Percentiles rank a stretch among this genome's conserved stretches.
Conservation (phyloP, 352 stramenopile genomes). For the Pythium folliculosum region DNA sequence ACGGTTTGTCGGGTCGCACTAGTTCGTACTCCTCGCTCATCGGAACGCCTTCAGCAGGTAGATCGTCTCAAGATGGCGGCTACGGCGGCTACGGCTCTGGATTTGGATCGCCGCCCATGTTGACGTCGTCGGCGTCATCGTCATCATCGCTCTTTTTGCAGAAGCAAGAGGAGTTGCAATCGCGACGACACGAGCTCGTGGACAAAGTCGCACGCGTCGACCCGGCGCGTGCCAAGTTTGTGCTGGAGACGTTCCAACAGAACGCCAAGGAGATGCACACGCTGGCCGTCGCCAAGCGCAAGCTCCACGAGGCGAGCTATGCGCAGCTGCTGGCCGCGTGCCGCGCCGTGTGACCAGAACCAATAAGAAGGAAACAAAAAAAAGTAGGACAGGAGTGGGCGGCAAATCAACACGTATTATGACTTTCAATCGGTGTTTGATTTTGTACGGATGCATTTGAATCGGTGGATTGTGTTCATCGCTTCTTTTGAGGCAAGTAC, state of each 20-base stretch:
- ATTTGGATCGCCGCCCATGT: slow-evolving; percentile 17
- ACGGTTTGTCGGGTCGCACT: slow-evolving; percentile 4
- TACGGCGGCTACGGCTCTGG: neutral
- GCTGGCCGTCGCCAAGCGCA: slow-evolving; percentile 64
- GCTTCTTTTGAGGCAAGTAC: slow-evolving; percentile 39
- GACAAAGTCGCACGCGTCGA: slow-evolving; percentile 65
- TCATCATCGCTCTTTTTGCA: slow-evolving; percentile 35
- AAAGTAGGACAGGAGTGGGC: neutral
- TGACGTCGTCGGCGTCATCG: slow-evolving; percentile 17
- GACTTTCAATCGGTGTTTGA: neutral
- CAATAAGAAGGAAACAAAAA: neutral
- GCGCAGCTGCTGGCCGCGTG: slow-evolving; percentile 54
- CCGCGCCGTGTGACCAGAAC: slow-evolving; percentile 27
- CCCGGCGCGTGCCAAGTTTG: slow-evolving; percentile 61
- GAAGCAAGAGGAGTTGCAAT: slow-evolving; percentile 54
- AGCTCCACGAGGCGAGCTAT: slow-evolving; percentile 63
- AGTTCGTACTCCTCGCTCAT: slow-evolving; percentile 15
- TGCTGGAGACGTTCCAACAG: slow-evolving; percentile 65
- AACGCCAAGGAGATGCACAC: slow-evolving; percentile 77
- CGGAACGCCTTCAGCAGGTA: neutral
- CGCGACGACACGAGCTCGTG: slow-evolving; percentile 49
- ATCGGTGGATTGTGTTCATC: neutral
- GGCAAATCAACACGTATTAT: neutral
- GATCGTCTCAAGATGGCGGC: neutral
- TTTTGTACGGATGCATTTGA: no score